These are phyloP conservation scores for Apiotrichum montevideense DNA, from an alignment of 1,284 basidiomycete species.

Conservation along the genomic window DNA sequence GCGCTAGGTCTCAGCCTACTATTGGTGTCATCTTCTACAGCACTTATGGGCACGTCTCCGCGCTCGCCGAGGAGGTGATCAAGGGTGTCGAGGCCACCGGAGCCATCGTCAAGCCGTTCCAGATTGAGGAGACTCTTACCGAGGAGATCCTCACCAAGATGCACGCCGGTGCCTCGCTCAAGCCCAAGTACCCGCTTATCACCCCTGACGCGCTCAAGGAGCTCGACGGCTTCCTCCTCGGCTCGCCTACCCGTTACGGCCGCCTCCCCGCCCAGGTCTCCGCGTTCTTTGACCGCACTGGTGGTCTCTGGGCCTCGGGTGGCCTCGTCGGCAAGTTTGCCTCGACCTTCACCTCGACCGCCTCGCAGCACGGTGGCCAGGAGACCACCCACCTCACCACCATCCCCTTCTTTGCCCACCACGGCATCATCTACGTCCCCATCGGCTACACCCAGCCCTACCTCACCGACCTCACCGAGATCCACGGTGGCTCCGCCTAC, in stretches of 20 bases:
- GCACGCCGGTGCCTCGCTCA: conserved; percentile 55
- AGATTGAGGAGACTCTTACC: conserved; percentile 73
- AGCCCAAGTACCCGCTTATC: conserved; percentile 64
- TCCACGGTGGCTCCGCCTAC: conserved; percentile 62
- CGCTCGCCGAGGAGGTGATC: conserved; percentile 74
- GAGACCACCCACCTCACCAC: conserved; percentile 58
- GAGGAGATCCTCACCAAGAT: conserved; percentile 70
- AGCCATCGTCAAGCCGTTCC: conserved; percentile 65
- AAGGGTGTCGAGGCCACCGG: conserved; percentile 64
- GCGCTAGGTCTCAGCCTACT: conserved; percentile 41
- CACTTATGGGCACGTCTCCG: conserved; percentile 63
- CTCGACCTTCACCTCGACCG: conserved; percentile 36
- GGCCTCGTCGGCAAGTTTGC: conserved; percentile 71
- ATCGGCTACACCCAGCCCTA: conserved; percentile 64
- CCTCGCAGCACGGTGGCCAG: conserved; percentile 47
- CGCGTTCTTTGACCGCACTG: conserved; percentile 67
- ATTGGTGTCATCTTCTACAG: conserved; percentile 77
- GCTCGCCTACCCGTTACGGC: conserved; percentile 70
- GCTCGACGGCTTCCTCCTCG: conserved; percentile 55
- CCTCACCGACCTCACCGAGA: conserved; percentile 57
- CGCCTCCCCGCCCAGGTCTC: conserved; percentile 50
- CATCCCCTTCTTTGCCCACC: conserved; percentile 71
- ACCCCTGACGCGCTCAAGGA: conserved; percentile 59
- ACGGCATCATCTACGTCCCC: conserved; percentile 59
- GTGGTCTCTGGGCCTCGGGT: conserved; percentile 63